Conservation (phyloP, 768 basidiomycete genomes). For the Paxillus rubicundulus region DNA sequence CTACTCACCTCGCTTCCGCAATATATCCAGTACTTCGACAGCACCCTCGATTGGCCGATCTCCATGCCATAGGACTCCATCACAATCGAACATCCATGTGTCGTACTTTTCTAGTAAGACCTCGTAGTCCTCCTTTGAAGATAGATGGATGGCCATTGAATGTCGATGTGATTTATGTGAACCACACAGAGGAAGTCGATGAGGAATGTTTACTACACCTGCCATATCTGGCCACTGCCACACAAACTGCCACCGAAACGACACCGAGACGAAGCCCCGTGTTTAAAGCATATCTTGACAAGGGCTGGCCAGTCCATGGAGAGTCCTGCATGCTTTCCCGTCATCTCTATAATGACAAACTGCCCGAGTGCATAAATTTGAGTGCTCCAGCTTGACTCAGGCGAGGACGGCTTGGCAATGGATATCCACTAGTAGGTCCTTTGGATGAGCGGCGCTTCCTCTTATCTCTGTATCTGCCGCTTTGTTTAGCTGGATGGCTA, state of each 20-base stretch:
- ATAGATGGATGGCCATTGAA: constrained; percentile 24
- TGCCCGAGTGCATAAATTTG: not conserved
- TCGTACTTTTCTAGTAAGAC: constrained; percentile 66
- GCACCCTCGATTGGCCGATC: constrained; percentile 77
- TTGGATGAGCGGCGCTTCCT: not conserved
- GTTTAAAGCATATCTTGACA: not conserved
- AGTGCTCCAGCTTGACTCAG: not conserved
- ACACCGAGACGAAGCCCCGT: not conserved
- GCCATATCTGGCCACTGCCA: constrained; percentile 22
- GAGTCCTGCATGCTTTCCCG: not conserved
- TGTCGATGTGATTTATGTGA: constrained; percentile 12
- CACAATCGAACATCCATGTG: constrained; percentile 96
- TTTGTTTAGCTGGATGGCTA: constrained; percentile 1
- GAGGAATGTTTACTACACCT: constrained; percentile 16
- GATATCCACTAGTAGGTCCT: not conserved
- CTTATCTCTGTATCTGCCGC: not conserved
- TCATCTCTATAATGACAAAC: no score
- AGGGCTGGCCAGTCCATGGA: not conserved
- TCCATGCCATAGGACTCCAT: constrained; percentile 92
- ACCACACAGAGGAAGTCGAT: not conserved
- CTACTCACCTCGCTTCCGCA: constrained; percentile 69
- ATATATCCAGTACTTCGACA: constrained; percentile 64
- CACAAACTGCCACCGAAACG: not conserved
- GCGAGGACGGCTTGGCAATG: no score
- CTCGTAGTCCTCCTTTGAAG: constrained; percentile 45